A percentile compares a stretch with the other conserved stretches of the same genome.
These are phyloP conservation scores for Vanderwaltozyma yarrowii DNA, from an alignment of 805 yeast species.

Conservation along the genomic window DNA sequence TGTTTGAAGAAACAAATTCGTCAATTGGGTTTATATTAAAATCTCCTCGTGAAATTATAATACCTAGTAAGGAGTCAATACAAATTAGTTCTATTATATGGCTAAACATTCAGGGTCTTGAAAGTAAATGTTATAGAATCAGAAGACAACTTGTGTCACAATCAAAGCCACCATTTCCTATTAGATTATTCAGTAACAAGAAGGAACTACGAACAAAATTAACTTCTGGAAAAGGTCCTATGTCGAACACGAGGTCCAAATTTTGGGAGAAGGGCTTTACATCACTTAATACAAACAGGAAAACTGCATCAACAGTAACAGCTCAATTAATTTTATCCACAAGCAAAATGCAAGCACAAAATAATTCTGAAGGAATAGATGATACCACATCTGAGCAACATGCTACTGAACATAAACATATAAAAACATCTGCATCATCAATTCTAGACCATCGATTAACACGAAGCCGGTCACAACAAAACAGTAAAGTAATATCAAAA, in stretches of 20 bases:
- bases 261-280: constrained; percentile 2
- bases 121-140: constrained; percentile 1
- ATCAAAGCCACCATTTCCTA: not conserved
- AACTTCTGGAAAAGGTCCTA: not conserved
- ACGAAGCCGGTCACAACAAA: too few species aligned
- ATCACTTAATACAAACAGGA: not conserved
- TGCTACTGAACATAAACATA: too few species aligned
- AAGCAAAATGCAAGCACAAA: not conserved
- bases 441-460: too few species aligned
- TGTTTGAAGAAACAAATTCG: constrained; percentile 10
- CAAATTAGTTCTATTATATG: not conserved
- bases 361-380: not conserved
- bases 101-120: not conserved
- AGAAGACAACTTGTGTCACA: constrained; percentile 1
- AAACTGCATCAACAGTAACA: not conserved
- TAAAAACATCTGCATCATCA: too few species aligned
- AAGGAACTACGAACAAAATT: not conserved
- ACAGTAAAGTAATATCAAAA: not conserved
- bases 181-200: constrained; percentile 1
- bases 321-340: not conserved
- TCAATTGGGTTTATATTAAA: constrained; percentile 13
- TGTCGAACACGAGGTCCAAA: not conserved
- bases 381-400: too few species aligned
- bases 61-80: constrained; percentile 2
- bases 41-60: constrained; percentile 4